Evolutionary conservation across 495 filamentous ascomycete genomes (phyloP).

Genomic region (Aspergillus egyptiacus): DNA sequence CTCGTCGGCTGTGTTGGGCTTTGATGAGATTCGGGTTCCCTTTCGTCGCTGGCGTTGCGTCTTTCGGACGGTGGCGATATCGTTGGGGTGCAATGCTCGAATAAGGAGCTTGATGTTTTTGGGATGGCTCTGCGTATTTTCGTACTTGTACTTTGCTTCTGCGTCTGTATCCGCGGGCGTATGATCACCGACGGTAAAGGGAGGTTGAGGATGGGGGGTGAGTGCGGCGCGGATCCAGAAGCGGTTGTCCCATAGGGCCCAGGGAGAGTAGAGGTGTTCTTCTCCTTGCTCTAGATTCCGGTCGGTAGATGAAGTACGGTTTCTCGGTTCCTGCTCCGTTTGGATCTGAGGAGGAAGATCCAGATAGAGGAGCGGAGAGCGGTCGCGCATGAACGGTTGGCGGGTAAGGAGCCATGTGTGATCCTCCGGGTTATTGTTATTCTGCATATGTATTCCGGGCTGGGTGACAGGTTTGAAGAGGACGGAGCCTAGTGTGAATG

Average conservation of each 20-base stretch:
- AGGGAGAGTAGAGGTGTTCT: constrained; percentile 14
- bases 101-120: constrained; percentile 19
- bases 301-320: background rate
- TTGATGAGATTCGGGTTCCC: background rate
- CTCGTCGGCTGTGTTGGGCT: background rate
- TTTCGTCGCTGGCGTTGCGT: too few species aligned
- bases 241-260: constrained; percentile 67
- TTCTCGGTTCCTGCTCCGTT: background rate
- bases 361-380: constrained; percentile 11
- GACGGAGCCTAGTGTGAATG: constrained; percentile 51
- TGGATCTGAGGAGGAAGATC: background rate
- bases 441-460: too few species aligned
- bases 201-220: background rate
- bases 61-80: constrained; percentile 32
- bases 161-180: too few species aligned
- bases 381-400: constrained; percentile 40
- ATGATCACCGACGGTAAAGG: too few species aligned
- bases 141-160: background rate
- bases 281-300: background rate
- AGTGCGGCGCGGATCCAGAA: constrained; percentile 66
- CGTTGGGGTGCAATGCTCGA: constrained; percentile 44
- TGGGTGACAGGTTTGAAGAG: constrained; percentile 47
- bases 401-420: constrained; percentile 47
- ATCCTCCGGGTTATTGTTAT: constrained; percentile 10
- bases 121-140: background rate